Conservation (phyloP, 2,329 filamentous ascomycete genomes). For the Cladosporium sp. region DNA sequence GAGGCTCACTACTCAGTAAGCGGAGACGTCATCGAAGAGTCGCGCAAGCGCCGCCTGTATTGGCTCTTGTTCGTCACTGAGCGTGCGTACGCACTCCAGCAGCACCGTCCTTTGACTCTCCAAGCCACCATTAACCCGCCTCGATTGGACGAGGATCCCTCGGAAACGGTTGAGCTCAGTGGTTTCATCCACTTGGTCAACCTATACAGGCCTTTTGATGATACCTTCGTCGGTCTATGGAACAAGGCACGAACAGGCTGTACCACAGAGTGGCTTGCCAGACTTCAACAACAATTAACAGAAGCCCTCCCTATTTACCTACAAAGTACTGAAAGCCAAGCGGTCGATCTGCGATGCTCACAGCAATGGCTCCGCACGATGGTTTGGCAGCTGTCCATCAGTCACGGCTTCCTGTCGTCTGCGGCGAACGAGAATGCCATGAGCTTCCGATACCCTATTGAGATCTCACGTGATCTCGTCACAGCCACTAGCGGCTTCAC, state of each 20-base stretch:
- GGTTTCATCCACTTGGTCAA: conserved; percentile 59
- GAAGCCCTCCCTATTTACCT: conserved; percentile 54
- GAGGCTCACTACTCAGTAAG: conserved; percentile 51
- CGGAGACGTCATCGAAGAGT: conserved; percentile 45
- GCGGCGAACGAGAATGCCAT: conserved; percentile 56
- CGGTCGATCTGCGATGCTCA: conserved; percentile 64
- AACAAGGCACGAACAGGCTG: conserved; percentile 52
- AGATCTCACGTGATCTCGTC: conserved; percentile 57
- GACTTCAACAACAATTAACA: conserved; percentile 48
- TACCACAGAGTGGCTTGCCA: conserved; percentile 43
- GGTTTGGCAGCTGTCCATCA: conserved; percentile 68
- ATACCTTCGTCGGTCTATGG: conserved; percentile 61
- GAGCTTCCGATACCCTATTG: conserved; percentile 58
- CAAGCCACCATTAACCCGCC: conserved; percentile 56
- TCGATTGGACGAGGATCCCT: conserved; percentile 46
- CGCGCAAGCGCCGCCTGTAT: conserved; percentile 54
- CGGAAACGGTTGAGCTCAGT: conserved; percentile 52
- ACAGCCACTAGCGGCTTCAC: conserved; percentile 67
- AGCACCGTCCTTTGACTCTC: conserved; percentile 60
- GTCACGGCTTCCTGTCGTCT: conserved; percentile 57
- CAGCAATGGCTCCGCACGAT: conserved; percentile 68
- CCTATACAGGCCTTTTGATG: conserved; percentile 60
- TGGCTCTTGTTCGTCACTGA: conserved; percentile 63
- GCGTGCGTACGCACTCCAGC: conserved; percentile 59
- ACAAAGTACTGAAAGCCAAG: conserved; percentile 61